Conservation (phyloP, 2,329 filamentous ascomycete species). For the Diaporthe sp. region DNA sequence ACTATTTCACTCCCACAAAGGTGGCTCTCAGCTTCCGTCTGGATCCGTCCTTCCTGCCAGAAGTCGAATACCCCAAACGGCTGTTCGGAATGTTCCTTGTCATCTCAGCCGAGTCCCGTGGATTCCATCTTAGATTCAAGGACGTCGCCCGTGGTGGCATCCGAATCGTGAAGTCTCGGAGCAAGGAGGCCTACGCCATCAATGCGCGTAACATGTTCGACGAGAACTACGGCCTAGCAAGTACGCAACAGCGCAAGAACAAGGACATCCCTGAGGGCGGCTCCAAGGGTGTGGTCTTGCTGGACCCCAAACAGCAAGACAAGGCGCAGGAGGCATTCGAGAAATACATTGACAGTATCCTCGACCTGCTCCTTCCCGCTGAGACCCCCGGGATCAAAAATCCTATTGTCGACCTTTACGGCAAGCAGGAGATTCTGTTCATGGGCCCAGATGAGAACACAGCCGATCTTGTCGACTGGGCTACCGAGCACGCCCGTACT, state of each 20-base stretch:
- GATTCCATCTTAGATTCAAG: conserved; percentile 97
- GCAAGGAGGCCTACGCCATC: conserved; percentile 95
- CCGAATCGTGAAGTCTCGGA: conserved; percentile 97
- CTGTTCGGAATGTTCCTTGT: conserved; percentile 99
- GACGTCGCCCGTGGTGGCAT: conserved; percentile 98
- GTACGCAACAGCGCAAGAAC: conserved; percentile 99
- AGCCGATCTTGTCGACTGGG: conserved; percentile 96
- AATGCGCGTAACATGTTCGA: conserved; percentile 97
- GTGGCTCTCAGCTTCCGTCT: conserved; percentile 97
- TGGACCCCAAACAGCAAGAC: conserved; percentile 95
- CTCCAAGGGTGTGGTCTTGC: conserved; percentile 96
- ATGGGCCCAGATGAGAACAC: conserved; percentile 99
- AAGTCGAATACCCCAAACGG: conserved; percentile 92
- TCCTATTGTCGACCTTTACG: conserved; percentile 94
- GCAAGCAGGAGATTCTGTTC: conserved; percentile 96
- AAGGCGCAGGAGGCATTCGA: conserved; percentile 94
- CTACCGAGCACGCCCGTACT: conserved; percentile 91
- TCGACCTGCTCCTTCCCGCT: conserved; percentile 92
- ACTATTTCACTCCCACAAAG: conserved; percentile 97
- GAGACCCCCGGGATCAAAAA: conserved; percentile 98
- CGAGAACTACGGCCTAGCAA: conserved; percentile 98
- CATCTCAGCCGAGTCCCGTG: conserved; percentile 95
- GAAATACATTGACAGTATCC: conserved; percentile 99
- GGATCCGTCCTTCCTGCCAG: conserved; percentile 88
- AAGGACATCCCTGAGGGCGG: conserved; percentile 99